Base-by-base conservation (phyloP, 116 monocot species). In the Dioscorea cayenensis region DNA sequence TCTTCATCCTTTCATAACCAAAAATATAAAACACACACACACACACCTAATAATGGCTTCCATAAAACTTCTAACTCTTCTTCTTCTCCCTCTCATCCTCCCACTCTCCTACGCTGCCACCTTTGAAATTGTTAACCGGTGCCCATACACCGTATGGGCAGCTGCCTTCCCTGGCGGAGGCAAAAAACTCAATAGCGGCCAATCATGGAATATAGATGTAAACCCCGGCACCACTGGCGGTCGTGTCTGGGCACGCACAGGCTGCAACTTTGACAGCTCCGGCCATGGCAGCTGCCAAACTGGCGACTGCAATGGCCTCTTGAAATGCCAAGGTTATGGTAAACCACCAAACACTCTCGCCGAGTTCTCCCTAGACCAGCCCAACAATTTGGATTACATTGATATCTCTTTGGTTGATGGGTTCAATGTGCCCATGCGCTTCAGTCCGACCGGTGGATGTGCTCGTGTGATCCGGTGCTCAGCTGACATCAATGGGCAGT, bases 361-460 rank as follows among this genome's bases (percentile, higher is more conserved):
- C 3, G 79, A 84, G 61, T 86, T 61, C 64, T 35, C 74, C 22
- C 69, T 86, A 3, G 71, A 50, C 70, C 81, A 81, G 65, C 72
- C 7, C 65, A 36, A 21, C 23, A 66, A 71, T 62, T 36, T 55
- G 7, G 89, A 90, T 64, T 86, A 72, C 72, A 79, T 71, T 72
- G 83, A 86, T 60, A 79, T 90, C 50, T 83, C 86, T 21, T 67
- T 81, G 10, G 61, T 84, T 14, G 79, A 82, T 52, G 86, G 86
- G 1, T 90, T 86, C 82, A 90, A 90, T 70, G 76, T 90, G 49
- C 86, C 86, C 7, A 76, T 86, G 76, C 72, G 71, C 76, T 81
- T 80, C 14, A 48, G 29, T 43, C 43, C 43, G 43, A 43, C 43
- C 6, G 43, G 43, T 43, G 43, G 43, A 1, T 43, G 43, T 11